phyloP scores from a whole-genome alignment of 2,329 filamentous ascomycete genomes.

The Apiospora koreana region DNA sequence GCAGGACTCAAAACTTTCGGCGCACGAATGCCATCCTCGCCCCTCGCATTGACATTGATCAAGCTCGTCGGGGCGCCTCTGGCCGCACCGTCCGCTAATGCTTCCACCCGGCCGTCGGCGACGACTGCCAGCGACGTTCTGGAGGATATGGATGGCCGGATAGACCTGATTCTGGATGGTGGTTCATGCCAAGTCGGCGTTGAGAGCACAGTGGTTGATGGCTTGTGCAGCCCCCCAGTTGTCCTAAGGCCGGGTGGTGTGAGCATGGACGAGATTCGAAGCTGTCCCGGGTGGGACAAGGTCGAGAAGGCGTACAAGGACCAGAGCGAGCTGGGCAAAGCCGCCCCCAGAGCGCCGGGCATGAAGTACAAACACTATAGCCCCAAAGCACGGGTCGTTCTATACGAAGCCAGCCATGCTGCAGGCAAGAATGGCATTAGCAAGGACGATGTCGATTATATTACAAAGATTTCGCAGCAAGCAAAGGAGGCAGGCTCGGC shows the following conservation, averaged over 20 bases:
- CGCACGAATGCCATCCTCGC: conserved; percentile 82
- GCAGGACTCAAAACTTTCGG: conserved; percentile 84
- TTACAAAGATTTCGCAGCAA: conserved; percentile 16
- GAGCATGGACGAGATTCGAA: conserved; percentile 74
- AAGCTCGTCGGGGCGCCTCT: conserved; percentile 75
- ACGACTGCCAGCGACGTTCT: conserved; percentile 88
- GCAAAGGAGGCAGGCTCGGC: conserved; percentile 18
- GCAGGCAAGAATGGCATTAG: conserved; percentile 37
- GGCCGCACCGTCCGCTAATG: conserved; percentile 91
- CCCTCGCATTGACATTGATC: conserved; percentile 87
- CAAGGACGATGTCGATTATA: conserved; percentile 33
- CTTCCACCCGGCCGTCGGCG: conserved; percentile 88
- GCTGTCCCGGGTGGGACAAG: conserved; percentile 77
- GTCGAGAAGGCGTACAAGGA: conserved; percentile 81
- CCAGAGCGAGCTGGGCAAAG: conserved; percentile 63
- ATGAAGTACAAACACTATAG: conserved; percentile 99
- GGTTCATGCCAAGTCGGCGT: conserved; percentile 86
- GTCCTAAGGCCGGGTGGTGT: conserved; percentile 87
- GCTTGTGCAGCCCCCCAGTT: conserved; percentile 76
- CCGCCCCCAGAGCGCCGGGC: conserved; percentile 80
- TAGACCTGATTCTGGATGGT: conserved; percentile 86
- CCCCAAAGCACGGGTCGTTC: conserved; percentile 79
- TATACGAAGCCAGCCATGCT: conserved; percentile 66
- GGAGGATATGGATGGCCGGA: conserved; percentile 79
- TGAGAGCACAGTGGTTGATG: conserved; percentile 96